Percentiles rank a stretch among this genome's conserved stretches.
phyloP scores from a whole-genome alignment of 139 green algal species.

The Coelastrella sp. region DNA sequence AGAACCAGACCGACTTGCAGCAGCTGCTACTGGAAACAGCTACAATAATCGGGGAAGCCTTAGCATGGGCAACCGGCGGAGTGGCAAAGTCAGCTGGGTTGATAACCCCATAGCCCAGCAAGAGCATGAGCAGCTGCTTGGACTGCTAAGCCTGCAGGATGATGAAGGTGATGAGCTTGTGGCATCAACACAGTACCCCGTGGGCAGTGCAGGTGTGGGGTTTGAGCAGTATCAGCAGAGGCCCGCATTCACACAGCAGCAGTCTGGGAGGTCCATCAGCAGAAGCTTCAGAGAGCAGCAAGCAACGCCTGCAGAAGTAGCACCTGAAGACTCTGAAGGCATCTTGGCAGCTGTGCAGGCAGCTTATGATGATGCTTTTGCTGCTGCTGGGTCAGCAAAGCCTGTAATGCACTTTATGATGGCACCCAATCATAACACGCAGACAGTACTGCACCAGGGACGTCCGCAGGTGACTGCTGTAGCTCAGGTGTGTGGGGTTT shows the following conservation, averaged over 20 bases:
- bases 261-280: neutral
- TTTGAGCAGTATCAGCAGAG: neutral
- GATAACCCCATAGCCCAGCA: neutral
- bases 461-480: conserved; percentile 30
- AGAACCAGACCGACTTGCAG: neutral
- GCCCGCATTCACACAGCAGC: neutral
- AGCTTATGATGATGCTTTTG: conserved; percentile 18
- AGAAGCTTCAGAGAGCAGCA: neutral
- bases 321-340: neutral
- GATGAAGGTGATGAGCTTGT: neutral
- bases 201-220: neutral
- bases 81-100: neutral
- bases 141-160: neutral
- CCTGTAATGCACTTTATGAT: conserved; percentile 33
- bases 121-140: neutral
- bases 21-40: neutral
- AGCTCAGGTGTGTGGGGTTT: conserved; percentile 25
- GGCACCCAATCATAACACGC: neutral
- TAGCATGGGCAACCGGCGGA: neutral
- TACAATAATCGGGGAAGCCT: neutral
- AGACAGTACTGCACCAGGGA: neutral
- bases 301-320: neutral
- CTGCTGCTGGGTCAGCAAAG: neutral
- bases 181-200: neutral
- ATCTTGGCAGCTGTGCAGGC: conserved; percentile 1